Conservation (phyloP, 768 basidiomycete genomes). For the Leucocoprinus birnbaumii region DNA sequence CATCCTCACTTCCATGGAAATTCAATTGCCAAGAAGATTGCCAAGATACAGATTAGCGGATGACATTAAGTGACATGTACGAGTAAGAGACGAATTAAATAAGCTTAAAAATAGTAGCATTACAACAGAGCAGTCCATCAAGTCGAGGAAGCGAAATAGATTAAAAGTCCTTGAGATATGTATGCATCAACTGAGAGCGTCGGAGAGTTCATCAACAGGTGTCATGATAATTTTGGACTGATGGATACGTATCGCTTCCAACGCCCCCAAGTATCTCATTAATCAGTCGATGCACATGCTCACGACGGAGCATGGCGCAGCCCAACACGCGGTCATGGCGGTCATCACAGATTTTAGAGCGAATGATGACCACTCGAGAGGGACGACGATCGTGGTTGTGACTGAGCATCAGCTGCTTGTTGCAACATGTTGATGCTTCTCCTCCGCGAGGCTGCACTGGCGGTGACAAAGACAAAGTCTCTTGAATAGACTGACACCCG, state of each 20-base stretch:
- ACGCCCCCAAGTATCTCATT: not conserved
- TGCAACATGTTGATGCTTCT: conserved; percentile 41
- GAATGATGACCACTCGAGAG: too few species aligned
- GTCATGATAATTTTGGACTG: not conserved
- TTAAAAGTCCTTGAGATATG: not conserved
- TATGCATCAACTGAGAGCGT: not conserved
- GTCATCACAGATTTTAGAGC: too few species aligned
- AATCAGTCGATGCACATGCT: not conserved
- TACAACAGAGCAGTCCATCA: not conserved
- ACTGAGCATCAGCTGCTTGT: not conserved
- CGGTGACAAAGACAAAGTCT: conserved; percentile 61
- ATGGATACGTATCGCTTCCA: not conserved
- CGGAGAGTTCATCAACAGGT: not conserved
- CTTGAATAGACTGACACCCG: conserved; percentile 52
- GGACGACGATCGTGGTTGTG: not conserved
- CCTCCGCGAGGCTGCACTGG: conserved; percentile 39
- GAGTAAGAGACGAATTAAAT: not conserved
- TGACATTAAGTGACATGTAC: not conserved
- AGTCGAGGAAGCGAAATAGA: not conserved
- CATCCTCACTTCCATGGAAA: too few species aligned
- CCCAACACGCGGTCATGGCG: not conserved
- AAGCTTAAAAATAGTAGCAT: not conserved
- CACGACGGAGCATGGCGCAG: too few species aligned
- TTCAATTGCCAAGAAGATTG: not conserved
- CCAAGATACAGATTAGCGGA: not conserved